These are phyloP conservation scores for Lactifluus rugatus DNA, from an alignment of 768 basidiomycete species.

Conservation along the genomic window DNA sequence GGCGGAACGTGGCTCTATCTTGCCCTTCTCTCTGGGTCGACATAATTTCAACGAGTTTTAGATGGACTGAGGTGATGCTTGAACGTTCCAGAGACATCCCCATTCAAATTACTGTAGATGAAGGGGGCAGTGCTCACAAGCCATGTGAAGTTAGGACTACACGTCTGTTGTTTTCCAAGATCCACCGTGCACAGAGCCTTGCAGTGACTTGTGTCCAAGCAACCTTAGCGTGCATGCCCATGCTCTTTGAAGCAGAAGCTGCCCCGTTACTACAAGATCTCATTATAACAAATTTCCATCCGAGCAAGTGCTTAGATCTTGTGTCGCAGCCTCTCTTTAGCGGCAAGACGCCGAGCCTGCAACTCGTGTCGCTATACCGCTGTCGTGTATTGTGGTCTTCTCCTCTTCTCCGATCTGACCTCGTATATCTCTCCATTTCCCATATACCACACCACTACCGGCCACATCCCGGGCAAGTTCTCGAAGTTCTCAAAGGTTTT, in stretches of 20 bases:
- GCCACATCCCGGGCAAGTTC: slow-evolving; percentile 3
- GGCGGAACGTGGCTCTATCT: slow-evolving; percentile 11
- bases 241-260: slow-evolving; percentile 2
- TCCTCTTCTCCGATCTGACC: slow-evolving; percentile 12
- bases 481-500: slow-evolving; percentile 6
- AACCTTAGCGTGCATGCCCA: slow-evolving; percentile 3
- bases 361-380: slow-evolving; percentile 10
- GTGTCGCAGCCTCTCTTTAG: slow-evolving; percentile 3
- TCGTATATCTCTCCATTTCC: slow-evolving; percentile 17
- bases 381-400: slow-evolving; percentile 14
- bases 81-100: slow-evolving; percentile 12
- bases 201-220: slow-evolving; percentile 4
- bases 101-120: slow-evolving; percentile 14
- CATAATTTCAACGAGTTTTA: slow-evolving; percentile 12
- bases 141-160: slow-evolving; percentile 3
- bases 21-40: slow-evolving; percentile 15
- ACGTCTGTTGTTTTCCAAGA: slow-evolving; percentile 8
- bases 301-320: slow-evolving; percentile 1
- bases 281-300: slow-evolving; percentile 11
- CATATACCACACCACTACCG: slow-evolving; percentile 3
- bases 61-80: slow-evolving; percentile 16
- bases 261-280: slow-evolving; percentile 13
- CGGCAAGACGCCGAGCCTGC: slow-evolving; percentile 7
- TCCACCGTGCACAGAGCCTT: slow-evolving; percentile 12
- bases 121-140: background rate